Evolutionary conservation across 805 yeast species (phyloP).

Genomic region (Cyberlindnera maclurae): DNA sequence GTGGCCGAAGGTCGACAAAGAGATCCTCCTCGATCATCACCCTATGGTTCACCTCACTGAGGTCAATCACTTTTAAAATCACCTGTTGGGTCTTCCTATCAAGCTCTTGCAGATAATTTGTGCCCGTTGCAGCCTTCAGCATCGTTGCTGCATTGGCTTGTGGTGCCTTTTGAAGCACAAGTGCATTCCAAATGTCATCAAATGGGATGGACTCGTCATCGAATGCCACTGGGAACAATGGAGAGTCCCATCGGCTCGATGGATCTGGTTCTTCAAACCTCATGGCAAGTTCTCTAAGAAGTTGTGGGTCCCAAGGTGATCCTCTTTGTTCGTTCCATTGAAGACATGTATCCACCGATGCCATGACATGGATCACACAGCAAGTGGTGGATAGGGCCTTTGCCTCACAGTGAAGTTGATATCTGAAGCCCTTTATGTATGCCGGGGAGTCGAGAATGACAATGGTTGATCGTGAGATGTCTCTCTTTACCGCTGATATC

Average conservation of each 20-base stretch:
- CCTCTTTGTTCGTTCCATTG: constrained; percentile 27
- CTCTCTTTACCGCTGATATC: constrained; percentile 83
- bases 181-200: constrained; percentile 58
- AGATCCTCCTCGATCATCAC: constrained; percentile 35
- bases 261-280: constrained; percentile 92
- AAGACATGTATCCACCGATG: constrained; percentile 53
- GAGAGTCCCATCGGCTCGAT: constrained; percentile 88
- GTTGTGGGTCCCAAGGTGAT: constrained; percentile 53
- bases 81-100: constrained; percentile 67
- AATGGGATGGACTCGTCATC: constrained; percentile 51
- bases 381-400: constrained; percentile 76
- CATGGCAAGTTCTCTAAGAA: constrained; percentile 65
- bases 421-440: constrained; percentile 92
- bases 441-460: constrained; percentile 83
- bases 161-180: constrained; percentile 47
- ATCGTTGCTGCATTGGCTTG: constrained; percentile 83
- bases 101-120: constrained; percentile 69
- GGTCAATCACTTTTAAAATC: constrained; percentile 52
- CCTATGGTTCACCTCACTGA: constrained; percentile 44
- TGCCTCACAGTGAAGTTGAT: constrained; percentile 91
- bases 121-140: constrained; percentile 70
- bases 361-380: constrained; percentile 73
- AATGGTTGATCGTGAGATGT: constrained; percentile 56
- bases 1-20: constrained; percentile 55
- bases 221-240: constrained; percentile 61